These are phyloP conservation scores for Haematococcus lacustris DNA, from an alignment of 139 green algal species.

Conservation along the genomic window DNA sequence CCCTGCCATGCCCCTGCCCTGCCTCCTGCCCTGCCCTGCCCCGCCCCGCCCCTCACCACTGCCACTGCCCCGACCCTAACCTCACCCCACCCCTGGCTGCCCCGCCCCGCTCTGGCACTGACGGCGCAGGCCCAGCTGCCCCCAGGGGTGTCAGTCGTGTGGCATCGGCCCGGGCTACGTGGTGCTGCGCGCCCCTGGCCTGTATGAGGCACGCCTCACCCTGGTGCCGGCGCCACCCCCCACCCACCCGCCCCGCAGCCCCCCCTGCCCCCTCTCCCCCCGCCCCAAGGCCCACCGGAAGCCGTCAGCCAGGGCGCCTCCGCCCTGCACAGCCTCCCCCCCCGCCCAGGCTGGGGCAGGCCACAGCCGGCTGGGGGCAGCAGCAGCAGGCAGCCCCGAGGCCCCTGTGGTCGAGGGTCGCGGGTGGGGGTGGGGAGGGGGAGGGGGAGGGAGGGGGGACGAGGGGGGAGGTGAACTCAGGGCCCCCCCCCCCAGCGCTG, in stretches of 20 bases:
- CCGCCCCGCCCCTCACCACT: too few relatives aligned
- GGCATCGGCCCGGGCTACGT: constrained; percentile 14
- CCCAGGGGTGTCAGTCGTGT: constrained; percentile 4
- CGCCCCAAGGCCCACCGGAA: not conserved
- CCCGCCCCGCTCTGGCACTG: not conserved
- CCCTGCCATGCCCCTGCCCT: not conserved
- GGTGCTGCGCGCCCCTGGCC: constrained; percentile 19
- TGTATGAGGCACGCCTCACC: constrained; percentile 36
- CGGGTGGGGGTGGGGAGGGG: not conserved
- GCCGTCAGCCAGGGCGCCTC: too few relatives aligned
- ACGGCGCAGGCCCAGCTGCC: constrained; percentile 5
- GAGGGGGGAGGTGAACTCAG: constrained; percentile 14
- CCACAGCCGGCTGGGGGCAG: not conserved
- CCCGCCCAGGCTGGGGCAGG: not conserved
- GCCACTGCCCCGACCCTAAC: not conserved
- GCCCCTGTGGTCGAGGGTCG: not conserved
- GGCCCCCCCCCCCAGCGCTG: constrained; percentile 21
- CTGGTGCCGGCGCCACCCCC: too few relatives aligned
- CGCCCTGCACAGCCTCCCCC: too few relatives aligned
- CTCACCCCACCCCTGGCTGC: not conserved
- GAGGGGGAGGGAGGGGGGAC: not conserved
- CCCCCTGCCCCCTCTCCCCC: not conserved
- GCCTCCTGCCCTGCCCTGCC: not conserved
- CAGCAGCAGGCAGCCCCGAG: not conserved
- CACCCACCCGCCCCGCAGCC: constrained; percentile 16